Conservation (phyloP, 179 eudicot genomes). For the Silene vulgaris region DNA sequence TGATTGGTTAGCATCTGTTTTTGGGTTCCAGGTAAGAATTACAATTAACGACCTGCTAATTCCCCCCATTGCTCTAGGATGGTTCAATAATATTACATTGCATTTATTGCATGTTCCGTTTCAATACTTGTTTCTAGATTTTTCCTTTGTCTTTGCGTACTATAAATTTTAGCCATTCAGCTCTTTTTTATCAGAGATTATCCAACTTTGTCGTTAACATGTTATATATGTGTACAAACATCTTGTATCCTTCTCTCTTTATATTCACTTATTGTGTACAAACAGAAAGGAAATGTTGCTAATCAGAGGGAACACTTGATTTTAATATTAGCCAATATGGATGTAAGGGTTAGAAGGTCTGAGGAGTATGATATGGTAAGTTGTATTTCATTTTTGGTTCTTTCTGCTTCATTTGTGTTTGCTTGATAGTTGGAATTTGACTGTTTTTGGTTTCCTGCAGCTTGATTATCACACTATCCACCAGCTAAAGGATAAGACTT, state of each 20-base stretch:
- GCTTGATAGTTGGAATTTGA: conserved; percentile 12
- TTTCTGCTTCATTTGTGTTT: conserved; percentile 14
- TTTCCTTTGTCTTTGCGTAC: background rate
- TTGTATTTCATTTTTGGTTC: background rate
- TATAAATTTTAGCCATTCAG: background rate
- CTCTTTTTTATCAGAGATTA: background rate
- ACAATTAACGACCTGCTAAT: conserved; percentile 9
- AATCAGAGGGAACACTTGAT: conserved; percentile 97
- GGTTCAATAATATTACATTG: background rate
- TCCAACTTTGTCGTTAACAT: background rate
- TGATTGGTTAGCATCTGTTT: conserved; percentile 78
- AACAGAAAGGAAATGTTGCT: conserved; percentile 94
- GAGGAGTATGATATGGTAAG: conserved; percentile 57
- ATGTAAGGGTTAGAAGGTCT: conserved; percentile 49
- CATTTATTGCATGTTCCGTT: background rate
- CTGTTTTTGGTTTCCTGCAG: conserved; percentile 38
- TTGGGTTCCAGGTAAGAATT: conserved; percentile 82
- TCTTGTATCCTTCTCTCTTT: conserved; percentile 7
- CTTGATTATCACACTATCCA: conserved; percentile 53
- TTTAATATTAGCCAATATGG: conserved; percentile 90
- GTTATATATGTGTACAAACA: conserved; percentile 22
- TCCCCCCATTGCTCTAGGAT: background rate
- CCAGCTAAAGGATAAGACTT: conserved; percentile 58
- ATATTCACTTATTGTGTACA: conserved; percentile 11
- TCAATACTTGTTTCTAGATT: background rate